Percentiles rank a stretch among this genome's conserved stretches.
Conservation (phyloP, 2,329 filamentous ascomycete genomes). For the Ascochyta viciae-villosae region DNA sequence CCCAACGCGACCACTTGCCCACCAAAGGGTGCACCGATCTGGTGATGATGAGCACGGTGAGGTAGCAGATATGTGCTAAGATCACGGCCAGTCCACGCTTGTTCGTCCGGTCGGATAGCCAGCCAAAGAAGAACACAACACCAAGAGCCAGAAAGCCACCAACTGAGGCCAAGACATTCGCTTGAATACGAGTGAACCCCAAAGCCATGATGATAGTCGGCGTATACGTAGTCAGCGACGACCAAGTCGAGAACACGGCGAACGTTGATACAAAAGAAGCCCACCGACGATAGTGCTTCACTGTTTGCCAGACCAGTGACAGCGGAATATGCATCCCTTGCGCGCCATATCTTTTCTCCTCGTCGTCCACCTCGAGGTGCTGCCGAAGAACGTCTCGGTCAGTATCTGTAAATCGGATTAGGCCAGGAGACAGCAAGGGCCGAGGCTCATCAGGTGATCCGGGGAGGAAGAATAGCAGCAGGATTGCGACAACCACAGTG, state of each 20-base stretch:
- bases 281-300: constrained; percentile 57
- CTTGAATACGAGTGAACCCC: constrained; percentile 55
- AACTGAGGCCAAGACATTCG: constrained; percentile 57
- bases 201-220: constrained; percentile 54
- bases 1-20: constrained; percentile 58
- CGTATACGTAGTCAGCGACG: constrained; percentile 60
- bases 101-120: constrained; percentile 57
- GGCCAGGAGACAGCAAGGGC: constrained; percentile 50
- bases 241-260: constrained; percentile 61
- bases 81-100: constrained; percentile 55
- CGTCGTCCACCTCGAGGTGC: constrained; percentile 47
- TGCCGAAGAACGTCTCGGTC: constrained; percentile 47
- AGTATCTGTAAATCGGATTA: constrained; percentile 47
- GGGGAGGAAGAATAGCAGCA: constrained; percentile 54
- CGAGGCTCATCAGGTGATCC: constrained; percentile 53
- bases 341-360: constrained; percentile 39
- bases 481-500: constrained; percentile 51
- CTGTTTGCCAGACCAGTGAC: constrained; percentile 53
- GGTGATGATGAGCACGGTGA: constrained; percentile 54
- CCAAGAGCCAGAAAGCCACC: constrained; percentile 55
- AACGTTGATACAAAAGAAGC: constrained; percentile 57
- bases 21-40: constrained; percentile 53
- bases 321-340: constrained; percentile 50
- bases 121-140: constrained; percentile 59
- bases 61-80: constrained; percentile 54